Percentiles rank a stretch among this genome's conserved stretches.
These are phyloP conservation scores for Penicillium lagena DNA, from an alignment of 495 filamentous ascomycete species.

Conservation along the genomic window DNA sequence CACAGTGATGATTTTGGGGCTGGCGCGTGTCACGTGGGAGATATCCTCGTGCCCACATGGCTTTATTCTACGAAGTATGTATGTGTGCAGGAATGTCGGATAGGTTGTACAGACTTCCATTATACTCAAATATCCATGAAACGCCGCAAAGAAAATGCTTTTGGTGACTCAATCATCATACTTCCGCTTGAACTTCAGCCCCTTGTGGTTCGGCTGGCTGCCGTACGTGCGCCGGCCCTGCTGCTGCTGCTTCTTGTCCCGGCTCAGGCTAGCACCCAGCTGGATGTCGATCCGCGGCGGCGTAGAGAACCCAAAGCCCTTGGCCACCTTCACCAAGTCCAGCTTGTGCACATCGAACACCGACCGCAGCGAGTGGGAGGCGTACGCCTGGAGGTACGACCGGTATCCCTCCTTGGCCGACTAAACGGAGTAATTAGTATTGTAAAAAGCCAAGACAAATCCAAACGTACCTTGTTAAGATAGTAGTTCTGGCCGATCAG, in stretches of 20 bases:
- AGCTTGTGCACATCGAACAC: conserved; percentile 93
- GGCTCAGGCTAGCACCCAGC: conserved; percentile 76
- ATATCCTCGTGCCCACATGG: too few relatives aligned
- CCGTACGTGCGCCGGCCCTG: conserved; percentile 76
- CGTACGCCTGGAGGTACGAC: conserved; percentile 91
- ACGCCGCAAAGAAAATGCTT: too few relatives aligned
- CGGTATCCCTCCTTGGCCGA: conserved; percentile 68
- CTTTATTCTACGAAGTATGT: too few relatives aligned
- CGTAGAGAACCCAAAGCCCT: conserved; percentile 82
- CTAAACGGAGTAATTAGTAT: conserved; percentile 19
- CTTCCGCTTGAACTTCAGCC: conserved; percentile 43
- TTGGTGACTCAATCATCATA: conserved; percentile 15
- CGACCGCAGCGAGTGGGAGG: conserved; percentile 79
- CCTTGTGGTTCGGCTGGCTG: conserved; percentile 49
- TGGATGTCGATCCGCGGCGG: conserved; percentile 91
- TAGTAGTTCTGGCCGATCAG: conserved; percentile 94
- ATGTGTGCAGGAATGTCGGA: too few relatives aligned
- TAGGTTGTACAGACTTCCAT: too few relatives aligned
- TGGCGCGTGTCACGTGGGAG: too few relatives aligned
- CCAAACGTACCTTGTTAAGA: conserved; percentile 64
- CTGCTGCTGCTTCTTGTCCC: conserved; percentile 75
- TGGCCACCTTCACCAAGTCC: conserved; percentile 88
- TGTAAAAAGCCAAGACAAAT: neutral
- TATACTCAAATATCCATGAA: too few relatives aligned
- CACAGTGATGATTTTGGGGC: conserved; percentile 10